Evolutionary conservation across 2,329 filamentous ascomycete genomes (phyloP).

Genomic region (Rutstroemia sp.): DNA sequence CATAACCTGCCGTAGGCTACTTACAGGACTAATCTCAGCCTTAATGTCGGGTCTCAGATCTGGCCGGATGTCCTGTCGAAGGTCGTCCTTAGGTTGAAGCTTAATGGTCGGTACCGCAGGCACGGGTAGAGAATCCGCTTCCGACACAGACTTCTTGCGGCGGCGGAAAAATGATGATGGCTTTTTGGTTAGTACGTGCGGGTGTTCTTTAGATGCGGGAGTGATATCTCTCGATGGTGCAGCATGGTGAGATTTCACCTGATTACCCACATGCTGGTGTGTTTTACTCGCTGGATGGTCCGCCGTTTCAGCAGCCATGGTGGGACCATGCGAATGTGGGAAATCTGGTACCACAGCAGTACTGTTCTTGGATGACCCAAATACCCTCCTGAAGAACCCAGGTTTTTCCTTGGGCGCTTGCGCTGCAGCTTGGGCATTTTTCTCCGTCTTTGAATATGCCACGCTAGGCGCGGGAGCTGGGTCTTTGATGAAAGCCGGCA

Average conservation of each 20-base stretch:
- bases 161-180: constrained; percentile 90
- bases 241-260: constrained; percentile 36
- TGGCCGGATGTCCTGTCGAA: constrained; percentile 15
- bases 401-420: constrained; percentile 58
- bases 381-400: constrained; percentile 91
- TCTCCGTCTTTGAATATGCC: constrained; percentile 40
- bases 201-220: constrained; percentile 23
- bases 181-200: constrained; percentile 66
- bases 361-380: constrained; percentile 58
- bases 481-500: constrained; percentile 36
- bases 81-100: constrained; percentile 8
- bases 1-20: constrained; percentile 81
- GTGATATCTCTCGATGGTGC: constrained; percentile 23
- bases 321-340: constrained; percentile 27
- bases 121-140: constrained; percentile 52
- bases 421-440: constrained; percentile 29
- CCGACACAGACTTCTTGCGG: constrained; percentile 81
- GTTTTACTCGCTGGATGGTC: constrained; percentile 35
- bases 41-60: constrained; percentile 16
- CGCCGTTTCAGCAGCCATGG: constrained; percentile 32
- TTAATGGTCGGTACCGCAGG: constrained; percentile 33
- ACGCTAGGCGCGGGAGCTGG: constrained; percentile 46
- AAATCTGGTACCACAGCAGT: constrained; percentile 29
- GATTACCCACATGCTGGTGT: constrained; percentile 36
- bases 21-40: constrained; percentile 51